Percentiles rank a stretch among this genome's conserved stretches.
Evolutionary conservation across 805 yeast species (phyloP).

Genomic region (Starmerella tilneyi): DNA sequence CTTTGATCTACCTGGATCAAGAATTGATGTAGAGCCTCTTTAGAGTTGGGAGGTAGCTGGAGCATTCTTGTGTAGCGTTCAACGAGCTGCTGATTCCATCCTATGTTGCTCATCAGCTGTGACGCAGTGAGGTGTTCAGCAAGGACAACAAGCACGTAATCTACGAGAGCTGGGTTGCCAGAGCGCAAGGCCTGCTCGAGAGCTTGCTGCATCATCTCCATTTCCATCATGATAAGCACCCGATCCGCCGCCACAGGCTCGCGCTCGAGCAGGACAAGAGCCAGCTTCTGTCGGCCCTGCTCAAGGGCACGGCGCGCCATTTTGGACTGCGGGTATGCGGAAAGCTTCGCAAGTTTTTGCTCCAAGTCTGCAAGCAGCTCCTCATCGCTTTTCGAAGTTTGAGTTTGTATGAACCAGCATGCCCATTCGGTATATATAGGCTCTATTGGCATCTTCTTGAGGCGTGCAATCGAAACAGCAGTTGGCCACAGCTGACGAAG

Average conservation of each 20-base stretch:
- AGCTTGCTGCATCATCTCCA: constrained; percentile 65
- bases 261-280: constrained; percentile 53
- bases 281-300: constrained; percentile 67
- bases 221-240: constrained; percentile 52
- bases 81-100: constrained; percentile 37
- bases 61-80: constrained; percentile 35
- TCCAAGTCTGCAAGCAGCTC: constrained; percentile 45
- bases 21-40: constrained; percentile 42
- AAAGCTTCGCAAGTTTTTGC: constrained; percentile 36
- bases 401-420: constrained; percentile 51
- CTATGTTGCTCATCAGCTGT: constrained; percentile 58
- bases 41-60: constrained; percentile 19
- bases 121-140: constrained; percentile 48
- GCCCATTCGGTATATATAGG: constrained; percentile 73
- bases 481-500: constrained; percentile 50
- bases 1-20: constrained; percentile 55
- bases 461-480: constrained; percentile 51
- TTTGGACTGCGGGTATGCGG: constrained; percentile 45
- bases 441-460: constrained; percentile 40
- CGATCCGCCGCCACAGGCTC: constrained; percentile 57
- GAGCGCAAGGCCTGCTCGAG: constrained; percentile 54
- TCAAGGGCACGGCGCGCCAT: constrained; percentile 59
- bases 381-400: constrained; percentile 41
- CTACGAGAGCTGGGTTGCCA: constrained; percentile 50
- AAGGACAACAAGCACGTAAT: constrained; percentile 47